These are phyloP conservation scores for Scheffersomyces stipitis DNA, from an alignment of 805 yeast genomes.

Conservation along the genomic window DNA sequence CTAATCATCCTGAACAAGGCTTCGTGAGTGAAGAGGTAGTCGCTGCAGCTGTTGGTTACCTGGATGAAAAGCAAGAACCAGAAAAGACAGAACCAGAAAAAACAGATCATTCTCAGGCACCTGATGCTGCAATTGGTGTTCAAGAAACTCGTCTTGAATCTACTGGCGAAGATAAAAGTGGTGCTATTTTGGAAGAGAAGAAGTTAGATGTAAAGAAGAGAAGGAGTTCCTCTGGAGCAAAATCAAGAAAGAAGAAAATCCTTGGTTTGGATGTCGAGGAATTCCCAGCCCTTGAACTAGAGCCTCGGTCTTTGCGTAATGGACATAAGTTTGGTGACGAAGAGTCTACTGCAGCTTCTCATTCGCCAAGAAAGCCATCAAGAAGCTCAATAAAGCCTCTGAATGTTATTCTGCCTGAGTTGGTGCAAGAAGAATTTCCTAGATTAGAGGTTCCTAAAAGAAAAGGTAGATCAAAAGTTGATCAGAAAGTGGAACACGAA, in stretches of 20 bases:
- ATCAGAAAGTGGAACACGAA: not conserved
- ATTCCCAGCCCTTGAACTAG: constrained; percentile 13
- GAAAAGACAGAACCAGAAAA: not conserved
- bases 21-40: not conserved
- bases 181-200: not conserved
- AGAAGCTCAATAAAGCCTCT: too few species aligned
- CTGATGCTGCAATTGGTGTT: not conserved
- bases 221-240: constrained; percentile 1
- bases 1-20: too few species aligned
- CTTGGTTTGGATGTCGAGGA: constrained; percentile 24
- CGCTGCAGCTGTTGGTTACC: not conserved
- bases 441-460: constrained; percentile 1
- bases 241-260: constrained; percentile 8
- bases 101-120: too few species aligned
- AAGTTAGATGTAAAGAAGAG: constrained; percentile 1
- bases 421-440: not conserved
- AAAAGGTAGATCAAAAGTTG: constrained; percentile 1
- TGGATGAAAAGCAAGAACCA: not conserved
- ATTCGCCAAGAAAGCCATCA: constrained; percentile 3
- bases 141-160: not conserved
- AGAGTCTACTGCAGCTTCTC: too few species aligned
- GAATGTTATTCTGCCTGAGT: not conserved
- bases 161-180: constrained; percentile 2
- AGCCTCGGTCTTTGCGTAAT: constrained; percentile 25
- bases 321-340: constrained; percentile 24